Percentiles rank a stretch among this genome's conserved stretches.
These are phyloP conservation scores for Tylopilus felleus DNA, from an alignment of 768 basidiomycete genomes.

Conservation along the genomic window DNA sequence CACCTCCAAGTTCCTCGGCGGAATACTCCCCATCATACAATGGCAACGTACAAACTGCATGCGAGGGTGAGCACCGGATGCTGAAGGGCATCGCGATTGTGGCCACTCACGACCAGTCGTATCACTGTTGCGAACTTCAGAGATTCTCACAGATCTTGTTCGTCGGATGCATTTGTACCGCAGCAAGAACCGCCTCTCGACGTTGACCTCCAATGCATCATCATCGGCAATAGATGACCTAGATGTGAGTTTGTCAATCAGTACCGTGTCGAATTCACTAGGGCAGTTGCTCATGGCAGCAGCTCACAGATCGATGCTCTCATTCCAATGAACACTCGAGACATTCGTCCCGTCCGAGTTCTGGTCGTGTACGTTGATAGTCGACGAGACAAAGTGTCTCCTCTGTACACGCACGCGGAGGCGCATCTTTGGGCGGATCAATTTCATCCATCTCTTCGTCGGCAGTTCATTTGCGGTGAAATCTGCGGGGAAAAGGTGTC, in stretches of 20 bases:
- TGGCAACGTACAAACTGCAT: not conserved
- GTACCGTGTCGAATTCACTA: not conserved
- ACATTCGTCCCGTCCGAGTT: not conserved
- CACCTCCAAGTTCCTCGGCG: not conserved
- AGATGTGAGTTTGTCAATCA: not conserved
- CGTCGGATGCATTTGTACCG: not conserved
- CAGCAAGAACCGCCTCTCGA: conserved; percentile 1
- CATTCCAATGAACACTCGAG: not conserved
- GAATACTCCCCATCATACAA: conserved; percentile 5
- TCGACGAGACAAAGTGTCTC: conserved; percentile 7
- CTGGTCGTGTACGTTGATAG: not conserved
- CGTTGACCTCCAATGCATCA: conserved; percentile 1
- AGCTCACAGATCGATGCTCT: not conserved
- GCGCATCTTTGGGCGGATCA: conserved; percentile 1
- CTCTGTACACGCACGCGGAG: not conserved
- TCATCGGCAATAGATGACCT: conserved; percentile 4
- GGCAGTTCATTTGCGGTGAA: conserved; percentile 10
- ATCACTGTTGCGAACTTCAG: not conserved
- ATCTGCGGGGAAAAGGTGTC: not conserved
- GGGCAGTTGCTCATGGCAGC: not conserved
- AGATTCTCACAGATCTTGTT: conserved; percentile 1
- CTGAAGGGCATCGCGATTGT: not conserved
- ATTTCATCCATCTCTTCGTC: conserved; percentile 5
- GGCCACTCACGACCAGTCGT: not conserved
- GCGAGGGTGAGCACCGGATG: not conserved